A percentile compares a stretch with the other conserved stretches of the same genome.
Evolutionary conservation across 345 rosid genomes (phyloP).

Genomic region (Eucalyptus regnans): DNA sequence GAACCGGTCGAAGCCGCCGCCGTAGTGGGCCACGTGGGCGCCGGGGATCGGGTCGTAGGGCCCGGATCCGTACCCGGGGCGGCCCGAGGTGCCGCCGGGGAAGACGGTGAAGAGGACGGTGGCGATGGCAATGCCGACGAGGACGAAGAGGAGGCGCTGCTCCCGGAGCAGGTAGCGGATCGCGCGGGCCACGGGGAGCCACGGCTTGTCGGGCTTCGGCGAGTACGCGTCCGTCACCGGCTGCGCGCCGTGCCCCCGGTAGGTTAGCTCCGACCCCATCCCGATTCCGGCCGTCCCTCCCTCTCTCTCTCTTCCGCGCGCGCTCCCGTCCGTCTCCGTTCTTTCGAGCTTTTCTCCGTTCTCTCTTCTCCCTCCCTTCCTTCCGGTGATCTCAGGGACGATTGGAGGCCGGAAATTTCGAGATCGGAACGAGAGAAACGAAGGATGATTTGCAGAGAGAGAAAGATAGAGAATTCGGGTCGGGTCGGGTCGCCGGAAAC

Average conservation of each 20-base stretch:
- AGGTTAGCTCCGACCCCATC: constrained; percentile 55
- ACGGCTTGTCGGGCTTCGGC: constrained; percentile 67
- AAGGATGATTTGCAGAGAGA: not conserved
- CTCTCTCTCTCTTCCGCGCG: not conserved
- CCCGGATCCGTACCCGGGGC: not conserved
- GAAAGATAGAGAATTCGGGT: not conserved
- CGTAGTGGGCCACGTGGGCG: constrained; percentile 6
- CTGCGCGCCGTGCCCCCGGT: constrained; percentile 72
- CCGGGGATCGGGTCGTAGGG: constrained; percentile 11
- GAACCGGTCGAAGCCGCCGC: not conserved
- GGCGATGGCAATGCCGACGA: constrained; percentile 83
- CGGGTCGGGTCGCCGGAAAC: not conserved
- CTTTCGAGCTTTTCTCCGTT: not conserved
- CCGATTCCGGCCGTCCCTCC: not conserved
- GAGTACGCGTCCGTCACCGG: constrained; percentile 35
- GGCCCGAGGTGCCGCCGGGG: constrained; percentile 14
- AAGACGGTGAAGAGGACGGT: constrained; percentile 48
- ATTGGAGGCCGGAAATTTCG: not conserved
- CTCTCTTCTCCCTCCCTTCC: not conserved
- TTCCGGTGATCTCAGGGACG: not conserved
- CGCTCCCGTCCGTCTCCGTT: not conserved
- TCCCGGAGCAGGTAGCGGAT: constrained; percentile 78
- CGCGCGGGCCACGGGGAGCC: constrained; percentile 50
- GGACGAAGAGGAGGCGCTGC: constrained; percentile 82
- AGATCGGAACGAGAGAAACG: not conserved